Conservation (phyloP, 140 eudicot species). For the Flaveria floridana region DNA sequence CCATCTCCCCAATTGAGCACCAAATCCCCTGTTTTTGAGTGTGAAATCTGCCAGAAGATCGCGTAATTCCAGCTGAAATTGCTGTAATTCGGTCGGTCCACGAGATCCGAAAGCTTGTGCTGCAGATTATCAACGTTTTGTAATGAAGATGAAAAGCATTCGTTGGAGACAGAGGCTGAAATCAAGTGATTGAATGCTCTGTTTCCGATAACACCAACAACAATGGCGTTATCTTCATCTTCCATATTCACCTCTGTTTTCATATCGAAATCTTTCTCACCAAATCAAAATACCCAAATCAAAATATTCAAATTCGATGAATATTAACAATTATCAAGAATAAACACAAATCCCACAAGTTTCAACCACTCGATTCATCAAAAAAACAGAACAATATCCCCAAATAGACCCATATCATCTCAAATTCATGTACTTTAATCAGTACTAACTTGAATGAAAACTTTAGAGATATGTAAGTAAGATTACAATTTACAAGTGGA, state of each 20-base stretch:
- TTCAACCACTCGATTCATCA: too few relatives aligned
- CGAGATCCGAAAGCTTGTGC: slow-evolving; percentile 83
- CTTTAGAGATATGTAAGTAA: background rate
- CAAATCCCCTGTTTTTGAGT: slow-evolving; percentile 67
- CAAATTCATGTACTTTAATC: too few relatives aligned
- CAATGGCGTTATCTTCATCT: slow-evolving; percentile 74
- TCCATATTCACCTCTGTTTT: slow-evolving; percentile 53
- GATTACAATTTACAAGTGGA: background rate
- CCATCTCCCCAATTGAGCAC: slow-evolving; percentile 97
- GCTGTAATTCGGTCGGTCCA: slow-evolving; percentile 52
- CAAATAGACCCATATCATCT: too few relatives aligned
- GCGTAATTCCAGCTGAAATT: slow-evolving; percentile 89
- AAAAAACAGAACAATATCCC: too few relatives aligned
- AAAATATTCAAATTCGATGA: slow-evolving; percentile 21
- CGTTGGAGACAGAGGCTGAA: slow-evolving; percentile 56
- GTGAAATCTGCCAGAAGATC: slow-evolving; percentile 77
- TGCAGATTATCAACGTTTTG: slow-evolving; percentile 67
- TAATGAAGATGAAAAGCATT: slow-evolving; percentile 54
- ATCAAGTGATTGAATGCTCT: slow-evolving; percentile 72
- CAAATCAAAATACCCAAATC: slow-evolving; percentile 5
- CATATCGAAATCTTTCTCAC: slow-evolving; percentile 30
- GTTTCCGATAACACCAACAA: slow-evolving; percentile 61
- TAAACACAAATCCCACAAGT: too few relatives aligned
- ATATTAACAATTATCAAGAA: too few relatives aligned
- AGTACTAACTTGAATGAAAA: too few relatives aligned